phyloP scores from a whole-genome alignment of 345 rosid genomes.

The Salix udensis region DNA sequence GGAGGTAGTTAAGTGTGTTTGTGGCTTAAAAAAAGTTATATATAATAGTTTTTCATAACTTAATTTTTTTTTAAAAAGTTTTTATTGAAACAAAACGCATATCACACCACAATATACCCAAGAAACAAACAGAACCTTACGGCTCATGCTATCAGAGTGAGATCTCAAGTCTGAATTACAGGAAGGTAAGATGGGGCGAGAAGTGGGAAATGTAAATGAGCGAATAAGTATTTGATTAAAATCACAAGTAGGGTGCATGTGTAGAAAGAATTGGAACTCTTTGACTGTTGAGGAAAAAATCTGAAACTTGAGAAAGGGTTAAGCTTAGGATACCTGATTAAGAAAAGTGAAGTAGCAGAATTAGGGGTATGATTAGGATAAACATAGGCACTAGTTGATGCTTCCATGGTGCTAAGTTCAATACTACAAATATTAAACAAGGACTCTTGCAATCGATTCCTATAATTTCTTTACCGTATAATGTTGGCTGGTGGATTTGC shows the following conservation, averaged over 20 bases:
- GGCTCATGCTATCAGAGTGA: not conserved
- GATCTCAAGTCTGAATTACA: not conserved
- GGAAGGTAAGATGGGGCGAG: not conserved
- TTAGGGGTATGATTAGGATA: slow-evolving; percentile 18
- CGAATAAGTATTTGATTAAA: not conserved
- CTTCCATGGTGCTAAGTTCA: slow-evolving; percentile 11
- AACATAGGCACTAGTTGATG: slow-evolving; percentile 29
- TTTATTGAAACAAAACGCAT: no score
- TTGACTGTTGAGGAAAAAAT: no score
- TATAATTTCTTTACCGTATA: slow-evolving; percentile 8
- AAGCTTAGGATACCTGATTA: slow-evolving; percentile 27
- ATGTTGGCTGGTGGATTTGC: slow-evolving; percentile 7
- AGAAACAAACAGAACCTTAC: no score
- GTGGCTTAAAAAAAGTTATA: no score
- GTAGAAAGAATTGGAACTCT: not conserved
- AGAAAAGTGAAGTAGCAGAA: not conserved
- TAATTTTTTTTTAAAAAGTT: no score
- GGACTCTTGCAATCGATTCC: slow-evolving; percentile 6
- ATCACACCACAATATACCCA: no score
- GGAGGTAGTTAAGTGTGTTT: no score
- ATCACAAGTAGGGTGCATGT: slow-evolving; percentile 9
- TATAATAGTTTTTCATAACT: no score
- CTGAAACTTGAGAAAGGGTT: not conserved
- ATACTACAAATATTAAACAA: not conserved
- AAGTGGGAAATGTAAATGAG: not conserved